phyloP scores from a whole-genome alignment of 2,329 filamentous ascomycete species.

The Didymella arachidicola region DNA sequence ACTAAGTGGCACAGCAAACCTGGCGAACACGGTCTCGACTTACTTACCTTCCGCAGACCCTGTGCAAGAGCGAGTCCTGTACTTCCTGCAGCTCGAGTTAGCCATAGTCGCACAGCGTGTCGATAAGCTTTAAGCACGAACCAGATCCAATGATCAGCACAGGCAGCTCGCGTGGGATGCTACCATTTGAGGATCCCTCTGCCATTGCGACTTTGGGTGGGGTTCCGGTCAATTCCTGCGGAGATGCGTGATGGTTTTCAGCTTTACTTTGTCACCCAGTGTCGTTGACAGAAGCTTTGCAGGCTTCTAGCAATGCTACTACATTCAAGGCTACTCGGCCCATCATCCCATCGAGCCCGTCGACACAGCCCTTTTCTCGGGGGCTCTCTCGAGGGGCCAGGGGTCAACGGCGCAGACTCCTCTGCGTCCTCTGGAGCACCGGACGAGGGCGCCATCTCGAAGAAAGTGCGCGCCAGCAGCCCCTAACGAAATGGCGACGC shows the following conservation, averaged over 20 bases:
- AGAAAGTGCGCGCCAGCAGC: slow-evolving; percentile 4
- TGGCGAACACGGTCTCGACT: slow-evolving; percentile 4
- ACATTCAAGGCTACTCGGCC: neutral
- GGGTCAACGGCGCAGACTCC: slow-evolving; percentile 6
- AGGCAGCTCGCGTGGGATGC: slow-evolving; percentile 21
- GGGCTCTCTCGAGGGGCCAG: neutral
- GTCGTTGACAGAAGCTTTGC: slow-evolving; percentile 18
- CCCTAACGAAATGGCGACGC: slow-evolving; percentile 12
- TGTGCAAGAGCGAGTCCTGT: slow-evolving; percentile 50
- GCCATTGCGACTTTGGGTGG: slow-evolving; percentile 7
- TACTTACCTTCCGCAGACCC: slow-evolving; percentile 45
- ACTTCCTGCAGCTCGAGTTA: slow-evolving; percentile 38
- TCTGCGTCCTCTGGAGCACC: slow-evolving; percentile 10
- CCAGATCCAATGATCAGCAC: slow-evolving; percentile 47
- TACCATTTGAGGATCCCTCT: slow-evolving; percentile 1
- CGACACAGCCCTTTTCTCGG: slow-evolving; percentile 9
- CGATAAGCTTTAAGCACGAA: slow-evolving; percentile 23
- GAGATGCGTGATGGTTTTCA: neutral
- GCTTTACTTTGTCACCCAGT: neutral
- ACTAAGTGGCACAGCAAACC: neutral
- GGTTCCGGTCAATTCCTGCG: neutral
- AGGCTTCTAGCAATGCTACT: neutral
- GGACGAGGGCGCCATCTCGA: slow-evolving; percentile 9
- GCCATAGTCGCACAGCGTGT: slow-evolving; percentile 10
- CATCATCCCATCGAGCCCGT: slow-evolving; percentile 6